A percentile compares a stretch with the other conserved stretches of the same genome.
Evolutionary conservation across 2,329 filamentous ascomycete species (phyloP).

Genomic region (Penicillium freii): DNA sequence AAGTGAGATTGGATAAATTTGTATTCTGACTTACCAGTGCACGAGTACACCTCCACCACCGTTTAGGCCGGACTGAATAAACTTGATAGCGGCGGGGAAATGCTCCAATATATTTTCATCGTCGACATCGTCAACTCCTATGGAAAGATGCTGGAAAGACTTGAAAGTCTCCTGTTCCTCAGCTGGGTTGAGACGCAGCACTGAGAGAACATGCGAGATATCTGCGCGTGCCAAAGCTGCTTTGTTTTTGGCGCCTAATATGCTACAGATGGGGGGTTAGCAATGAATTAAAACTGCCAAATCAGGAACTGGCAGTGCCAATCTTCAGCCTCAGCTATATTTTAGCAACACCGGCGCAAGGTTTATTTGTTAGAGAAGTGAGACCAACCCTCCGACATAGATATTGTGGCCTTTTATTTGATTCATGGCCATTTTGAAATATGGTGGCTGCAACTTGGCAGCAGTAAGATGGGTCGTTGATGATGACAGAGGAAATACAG

Average conservation of each 20-base stretch:
- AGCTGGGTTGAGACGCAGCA: slow-evolving; percentile 62
- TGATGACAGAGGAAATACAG: background rate
- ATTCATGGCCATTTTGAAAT: slow-evolving; percentile 51
- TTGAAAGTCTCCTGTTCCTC: slow-evolving; percentile 56
- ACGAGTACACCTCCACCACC: slow-evolving; percentile 61
- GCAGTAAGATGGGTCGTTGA: background rate
- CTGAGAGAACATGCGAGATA: slow-evolving; percentile 90
- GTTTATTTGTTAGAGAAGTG: background rate
- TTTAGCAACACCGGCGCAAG: background rate
- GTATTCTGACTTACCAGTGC: slow-evolving; percentile 61
- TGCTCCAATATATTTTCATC: slow-evolving; percentile 83
- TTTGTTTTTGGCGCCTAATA: slow-evolving; percentile 74
- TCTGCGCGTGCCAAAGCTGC: slow-evolving; percentile 67
- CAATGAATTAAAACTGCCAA: background rate
- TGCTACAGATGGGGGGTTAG: slow-evolving; percentile 50
- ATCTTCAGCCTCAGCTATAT: background rate
- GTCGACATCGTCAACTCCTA: slow-evolving; percentile 87
- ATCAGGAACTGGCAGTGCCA: background rate
- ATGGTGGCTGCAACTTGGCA: background rate
- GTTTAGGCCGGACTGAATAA: slow-evolving; percentile 75
- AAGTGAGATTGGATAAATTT: background rate
- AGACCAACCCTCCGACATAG: slow-evolving; percentile 71
- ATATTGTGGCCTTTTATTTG: slow-evolving; percentile 68
- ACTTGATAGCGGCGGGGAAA: slow-evolving; percentile 73
- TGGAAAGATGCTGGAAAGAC: slow-evolving; percentile 68